phyloP scores from a whole-genome alignment of 129 eudicot species.

The Artemisia argyi region DNA sequence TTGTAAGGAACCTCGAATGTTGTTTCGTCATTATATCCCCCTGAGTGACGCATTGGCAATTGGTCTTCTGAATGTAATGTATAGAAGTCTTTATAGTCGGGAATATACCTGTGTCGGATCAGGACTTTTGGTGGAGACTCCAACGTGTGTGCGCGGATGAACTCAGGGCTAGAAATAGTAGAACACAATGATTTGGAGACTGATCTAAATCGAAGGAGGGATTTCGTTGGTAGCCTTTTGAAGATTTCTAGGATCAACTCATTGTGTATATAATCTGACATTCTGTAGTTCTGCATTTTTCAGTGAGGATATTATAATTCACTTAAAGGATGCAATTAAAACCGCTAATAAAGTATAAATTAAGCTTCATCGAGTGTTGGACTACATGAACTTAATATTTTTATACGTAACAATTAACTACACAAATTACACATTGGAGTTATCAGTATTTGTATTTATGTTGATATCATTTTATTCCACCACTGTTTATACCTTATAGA shows the following conservation, averaged over 20 bases:
- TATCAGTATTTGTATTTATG: too few species aligned
- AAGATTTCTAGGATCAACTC: slow-evolving; percentile 30
- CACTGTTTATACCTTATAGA: too few species aligned
- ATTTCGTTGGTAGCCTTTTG: slow-evolving; percentile 30
- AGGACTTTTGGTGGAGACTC: slow-evolving; percentile 8
- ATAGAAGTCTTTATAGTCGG: background rate
- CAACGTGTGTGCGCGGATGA: slow-evolving; percentile 20
- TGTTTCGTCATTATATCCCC: background rate
- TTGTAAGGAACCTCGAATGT: background rate
- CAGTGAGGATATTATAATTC: background rate
- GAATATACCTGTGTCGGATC: background rate
- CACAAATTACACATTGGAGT: too few species aligned
- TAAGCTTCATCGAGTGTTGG: background rate
- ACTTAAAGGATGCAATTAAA: background rate
- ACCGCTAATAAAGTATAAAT: background rate
- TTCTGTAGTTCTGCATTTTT: slow-evolving; percentile 6
- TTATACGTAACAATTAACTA: too few species aligned
- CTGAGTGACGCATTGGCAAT: background rate
- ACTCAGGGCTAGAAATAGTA: slow-evolving; percentile 21
- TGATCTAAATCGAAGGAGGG: slow-evolving; percentile 36
- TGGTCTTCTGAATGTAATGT: slow-evolving; percentile 1
- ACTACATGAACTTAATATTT: too few species aligned
- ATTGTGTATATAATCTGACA: slow-evolving; percentile 28
- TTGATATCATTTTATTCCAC: too few species aligned
- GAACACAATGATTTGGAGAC: slow-evolving; percentile 39